These are phyloP conservation scores for Cytidiella melzeri DNA, from an alignment of 768 basidiomycete species.

Conservation along the genomic window DNA sequence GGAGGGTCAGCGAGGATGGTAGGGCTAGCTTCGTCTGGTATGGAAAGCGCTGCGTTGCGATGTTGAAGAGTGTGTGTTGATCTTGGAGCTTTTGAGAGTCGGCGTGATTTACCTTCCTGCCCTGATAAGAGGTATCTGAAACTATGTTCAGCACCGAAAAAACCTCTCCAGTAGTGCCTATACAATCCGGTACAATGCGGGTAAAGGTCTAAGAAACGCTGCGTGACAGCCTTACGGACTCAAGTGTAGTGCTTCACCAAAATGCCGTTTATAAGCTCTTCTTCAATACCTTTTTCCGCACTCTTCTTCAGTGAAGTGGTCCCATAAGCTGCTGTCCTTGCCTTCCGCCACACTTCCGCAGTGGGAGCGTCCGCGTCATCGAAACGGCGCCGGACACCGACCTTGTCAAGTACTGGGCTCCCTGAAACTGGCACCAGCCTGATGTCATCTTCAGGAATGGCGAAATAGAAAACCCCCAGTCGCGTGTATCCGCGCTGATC, in stretches of 20 bases:
- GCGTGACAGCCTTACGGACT: too few relatives aligned
- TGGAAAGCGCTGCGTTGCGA: too few relatives aligned
- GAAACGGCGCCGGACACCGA: constrained; percentile 32
- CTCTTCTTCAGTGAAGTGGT: constrained; percentile 35
- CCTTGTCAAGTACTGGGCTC: constrained; percentile 42
- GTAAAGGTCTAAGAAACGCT: too few relatives aligned
- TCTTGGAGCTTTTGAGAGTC: too few relatives aligned
- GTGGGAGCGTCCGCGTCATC: constrained; percentile 39
- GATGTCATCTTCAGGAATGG: constrained; percentile 43
- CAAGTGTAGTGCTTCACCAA: constrained; percentile 45
- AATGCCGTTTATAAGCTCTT: constrained; percentile 49
- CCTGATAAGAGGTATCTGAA: too few relatives aligned
- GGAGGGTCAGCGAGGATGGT: too few relatives aligned
- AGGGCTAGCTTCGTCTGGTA: too few relatives aligned
- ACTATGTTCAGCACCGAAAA: too few relatives aligned
- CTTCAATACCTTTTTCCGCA: constrained; percentile 42
- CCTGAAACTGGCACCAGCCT: constrained; percentile 38
- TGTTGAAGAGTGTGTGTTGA: too few relatives aligned
- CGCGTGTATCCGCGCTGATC: constrained; percentile 46
- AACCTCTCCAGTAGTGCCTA: too few relatives aligned
- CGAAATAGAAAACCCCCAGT: constrained; percentile 55
- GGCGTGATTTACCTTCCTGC: too few relatives aligned
- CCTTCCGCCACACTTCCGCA: constrained; percentile 47
- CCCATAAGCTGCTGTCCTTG: constrained; percentile 44
- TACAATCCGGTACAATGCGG: too few relatives aligned